A percentile compares a stretch with the other conserved stretches of the same genome.
phyloP scores from a whole-genome alignment of 129 eudicot species.

The Centaurea solstitialis region DNA sequence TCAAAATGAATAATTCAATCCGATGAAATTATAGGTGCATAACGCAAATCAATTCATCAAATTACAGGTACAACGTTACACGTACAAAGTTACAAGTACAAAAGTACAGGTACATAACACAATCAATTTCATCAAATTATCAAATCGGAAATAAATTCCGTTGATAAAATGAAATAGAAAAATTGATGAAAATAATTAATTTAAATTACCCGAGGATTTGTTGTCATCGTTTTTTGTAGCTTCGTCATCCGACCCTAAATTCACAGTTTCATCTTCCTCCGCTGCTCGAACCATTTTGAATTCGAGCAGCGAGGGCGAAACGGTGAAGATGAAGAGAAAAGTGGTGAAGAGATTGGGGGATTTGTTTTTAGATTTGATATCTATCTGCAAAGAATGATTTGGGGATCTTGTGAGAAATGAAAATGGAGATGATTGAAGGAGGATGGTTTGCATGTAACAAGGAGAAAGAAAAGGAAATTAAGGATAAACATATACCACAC shows the following conservation, averaged over 20 bases:
- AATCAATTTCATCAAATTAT: conserved; percentile 10
- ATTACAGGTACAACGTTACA: too few relatives aligned
- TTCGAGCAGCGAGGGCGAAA: conserved; percentile 38
- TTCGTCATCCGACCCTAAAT: conserved; percentile 26
- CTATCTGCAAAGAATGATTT: conserved; percentile 15
- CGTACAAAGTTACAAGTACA: too few relatives aligned
- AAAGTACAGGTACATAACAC: too few relatives aligned
- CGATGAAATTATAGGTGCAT: conserved; percentile 2
- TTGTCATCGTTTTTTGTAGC: conserved; percentile 13
- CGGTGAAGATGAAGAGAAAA: conserved; percentile 25
- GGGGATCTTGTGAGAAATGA: conserved; percentile 18
- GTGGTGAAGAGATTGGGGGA: conserved; percentile 20
- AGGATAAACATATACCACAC: conserved; percentile 10
- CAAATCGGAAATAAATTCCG: background rate
- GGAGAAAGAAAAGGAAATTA: conserved; percentile 12
- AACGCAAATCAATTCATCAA: background rate
- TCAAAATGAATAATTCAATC: background rate
- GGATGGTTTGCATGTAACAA: conserved; percentile 33
- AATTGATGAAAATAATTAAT: background rate
- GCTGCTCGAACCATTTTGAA: conserved; percentile 62
- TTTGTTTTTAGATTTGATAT: conserved; percentile 5
- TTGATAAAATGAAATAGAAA: background rate
- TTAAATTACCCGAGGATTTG: conserved; percentile 23
- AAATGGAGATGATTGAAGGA: conserved; percentile 15
- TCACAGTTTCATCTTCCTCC: conserved; percentile 44